Base-by-base conservation (phyloP, 352 stramenopile species). In the Aphanomyces stellatus region DNA sequence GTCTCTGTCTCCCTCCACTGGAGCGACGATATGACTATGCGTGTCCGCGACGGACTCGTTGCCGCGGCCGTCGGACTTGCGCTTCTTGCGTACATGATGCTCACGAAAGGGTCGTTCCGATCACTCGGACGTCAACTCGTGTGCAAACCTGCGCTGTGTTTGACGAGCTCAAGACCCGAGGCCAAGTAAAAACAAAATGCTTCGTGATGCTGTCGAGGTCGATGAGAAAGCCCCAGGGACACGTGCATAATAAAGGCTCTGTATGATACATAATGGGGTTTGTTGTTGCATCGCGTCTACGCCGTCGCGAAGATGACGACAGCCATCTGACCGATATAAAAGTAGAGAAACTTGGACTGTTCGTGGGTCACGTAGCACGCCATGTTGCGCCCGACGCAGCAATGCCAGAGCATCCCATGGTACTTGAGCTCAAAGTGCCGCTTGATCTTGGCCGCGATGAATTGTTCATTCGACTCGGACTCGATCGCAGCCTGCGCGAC, bases 271-370 rank as follows among this genome's bases (percentile, higher is more conserved):
- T n/a, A n/a, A n/a, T n/a, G n/a, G n/a, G n/a, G n/a, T n/a, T n/a
- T n/a, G n/a, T n/a, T n/a, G n/a, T n/a, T 28, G 19, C 17, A 30
- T 22, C 5, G 49, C 5, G 19, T 8, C 43, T 74, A 91, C 0
- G 81, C 84, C 7, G 83, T 95, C 24, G 85, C 87, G 53, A 98
- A 98, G 25, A 98, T 79, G 60, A 96, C 95, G 51, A 98, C 79
- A 28, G 90, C 93, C 75, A 95, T 95, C 72, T 98, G 93, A 22
- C 93, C 93, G 49, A 98, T 90, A 85, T 98, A 98, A 69, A 98
- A 97, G 79, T 98, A 98, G 59, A 97, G 89, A 69, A 97, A 98
- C 74, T 96, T 97, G 66, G 79, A 90, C 71, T 96, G 87, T 70
- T 98, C 90, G 70, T 98, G 91, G 2, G 92, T 97, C 15, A 98